Evolutionary conservation across 1,139 yeast genomes (phyloP).

Genomic region (Meyerozyma sp.): DNA sequence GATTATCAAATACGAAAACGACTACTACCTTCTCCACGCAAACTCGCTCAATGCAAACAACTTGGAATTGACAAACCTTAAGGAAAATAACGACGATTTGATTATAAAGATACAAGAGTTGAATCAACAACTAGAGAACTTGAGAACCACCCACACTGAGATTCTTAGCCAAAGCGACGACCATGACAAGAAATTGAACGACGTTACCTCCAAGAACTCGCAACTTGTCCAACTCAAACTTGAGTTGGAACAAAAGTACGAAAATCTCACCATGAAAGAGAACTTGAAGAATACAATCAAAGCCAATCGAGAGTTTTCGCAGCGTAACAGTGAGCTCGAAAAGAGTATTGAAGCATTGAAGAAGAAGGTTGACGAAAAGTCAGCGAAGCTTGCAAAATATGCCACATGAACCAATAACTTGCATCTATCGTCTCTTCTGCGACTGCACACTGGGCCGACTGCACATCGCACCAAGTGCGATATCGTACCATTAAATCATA

Average conservation of each 20-base stretch:
- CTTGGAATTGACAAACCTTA: slow-evolving; percentile 34
- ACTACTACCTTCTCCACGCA: slow-evolving; percentile 36
- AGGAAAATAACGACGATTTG: slow-evolving; percentile 35
- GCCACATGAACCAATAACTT: not conserved
- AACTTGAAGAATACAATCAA: slow-evolving; percentile 40
- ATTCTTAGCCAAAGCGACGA: slow-evolving; percentile 32
- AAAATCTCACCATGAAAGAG: slow-evolving; percentile 40
- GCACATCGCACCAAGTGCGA: not conserved
- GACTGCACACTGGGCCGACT: not conserved
- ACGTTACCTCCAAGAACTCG: slow-evolving; percentile 16
- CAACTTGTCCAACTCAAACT: not conserved
- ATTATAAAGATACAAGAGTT: slow-evolving; percentile 15
- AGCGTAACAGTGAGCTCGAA: slow-evolving; percentile 33
- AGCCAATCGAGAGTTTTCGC: slow-evolving; percentile 39
- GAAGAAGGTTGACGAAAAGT: slow-evolving; percentile 12
- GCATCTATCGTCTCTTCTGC: not conserved
- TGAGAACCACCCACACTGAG: slow-evolving; percentile 35
- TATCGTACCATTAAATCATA: not conserved
- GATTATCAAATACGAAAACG: slow-evolving; percentile 40
- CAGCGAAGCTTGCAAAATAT: slow-evolving; percentile 9
- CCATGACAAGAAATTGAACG: slow-evolving; percentile 19
- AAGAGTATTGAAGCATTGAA: slow-evolving; percentile 23
- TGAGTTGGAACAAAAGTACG: slow-evolving; percentile 25
- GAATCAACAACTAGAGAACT: slow-evolving; percentile 24
- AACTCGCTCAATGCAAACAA: slow-evolving; percentile 35